phyloP scores from a whole-genome alignment of 2,329 filamentous ascomycete genomes.

The Endothia cerciana region DNA sequence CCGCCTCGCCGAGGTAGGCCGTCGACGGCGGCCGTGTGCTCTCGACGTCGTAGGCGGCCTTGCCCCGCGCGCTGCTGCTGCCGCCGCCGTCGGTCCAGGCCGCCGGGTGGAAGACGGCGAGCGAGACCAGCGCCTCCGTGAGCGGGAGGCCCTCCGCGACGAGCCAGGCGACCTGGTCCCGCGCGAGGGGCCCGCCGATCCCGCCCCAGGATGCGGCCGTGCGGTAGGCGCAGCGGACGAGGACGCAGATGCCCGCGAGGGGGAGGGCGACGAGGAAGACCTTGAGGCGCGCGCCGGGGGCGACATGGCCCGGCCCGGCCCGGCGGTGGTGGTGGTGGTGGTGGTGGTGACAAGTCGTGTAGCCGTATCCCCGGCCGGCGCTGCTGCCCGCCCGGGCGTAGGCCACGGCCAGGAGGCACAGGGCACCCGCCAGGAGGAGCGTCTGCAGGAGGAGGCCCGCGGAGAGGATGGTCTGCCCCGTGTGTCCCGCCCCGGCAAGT shows the following conservation, averaged over 20 bases:
- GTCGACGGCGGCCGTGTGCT: neutral
- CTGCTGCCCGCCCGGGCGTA: constrained; percentile 32
- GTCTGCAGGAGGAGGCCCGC: constrained; percentile 36
- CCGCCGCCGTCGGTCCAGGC: constrained; percentile 29
- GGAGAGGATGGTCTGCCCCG: constrained; percentile 31
- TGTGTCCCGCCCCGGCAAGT: constrained; percentile 18
- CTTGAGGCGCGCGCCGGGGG: constrained; percentile 35
- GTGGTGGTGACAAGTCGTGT: constrained; percentile 36
- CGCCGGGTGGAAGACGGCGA: constrained; percentile 38
- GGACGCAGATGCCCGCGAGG: constrained; percentile 33
- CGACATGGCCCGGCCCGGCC: constrained; percentile 33
- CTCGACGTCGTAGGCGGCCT: constrained; percentile 8
- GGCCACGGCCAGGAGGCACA: constrained; percentile 34
- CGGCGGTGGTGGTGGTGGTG: neutral
- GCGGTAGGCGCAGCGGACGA: constrained; percentile 36
- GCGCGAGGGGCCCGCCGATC: constrained; percentile 34
- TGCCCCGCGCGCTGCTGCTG: neutral
- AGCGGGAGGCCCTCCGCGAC: constrained; percentile 38
- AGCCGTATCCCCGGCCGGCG: constrained; percentile 34
- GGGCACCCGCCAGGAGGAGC: constrained; percentile 32
- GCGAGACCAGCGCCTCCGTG: constrained; percentile 35
- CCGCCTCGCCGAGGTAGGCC: neutral
- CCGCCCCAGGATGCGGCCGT: constrained; percentile 35
- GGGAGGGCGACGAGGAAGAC: constrained; percentile 35
- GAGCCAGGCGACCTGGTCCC: constrained; percentile 36